Percentiles rank a stretch among this genome's conserved stretches.
These are phyloP conservation scores for Exophiala oligosperma DNA, from an alignment of 2,329 filamentous ascomycete species.

Conservation along the genomic window DNA sequence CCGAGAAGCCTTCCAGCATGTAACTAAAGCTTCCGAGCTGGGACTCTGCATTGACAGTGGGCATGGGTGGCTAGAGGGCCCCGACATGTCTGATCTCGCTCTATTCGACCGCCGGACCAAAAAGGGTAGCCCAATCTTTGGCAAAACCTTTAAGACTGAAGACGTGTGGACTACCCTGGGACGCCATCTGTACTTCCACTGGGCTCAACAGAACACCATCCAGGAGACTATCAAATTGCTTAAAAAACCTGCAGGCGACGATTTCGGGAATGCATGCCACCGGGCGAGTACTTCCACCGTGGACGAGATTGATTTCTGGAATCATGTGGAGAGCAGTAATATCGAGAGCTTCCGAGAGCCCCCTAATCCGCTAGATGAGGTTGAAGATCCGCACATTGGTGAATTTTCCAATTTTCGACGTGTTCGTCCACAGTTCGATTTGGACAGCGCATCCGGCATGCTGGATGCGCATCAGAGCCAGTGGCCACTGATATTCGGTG, in stretches of 20 bases:
- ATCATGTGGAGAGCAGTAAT: slow-evolving; percentile 16
- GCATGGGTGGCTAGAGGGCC: slow-evolving; percentile 65
- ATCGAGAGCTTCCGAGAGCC: slow-evolving; percentile 23
- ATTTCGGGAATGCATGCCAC: neutral
- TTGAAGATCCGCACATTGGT: slow-evolving; percentile 17
- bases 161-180: slow-evolving; percentile 32
- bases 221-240: slow-evolving; percentile 22
- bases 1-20: slow-evolving; percentile 55
- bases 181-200: slow-evolving; percentile 27
- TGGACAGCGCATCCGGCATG: neutral
- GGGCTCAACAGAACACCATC: slow-evolving; percentile 30
- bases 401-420: neutral
- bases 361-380: slow-evolving; percentile 16
- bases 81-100: slow-evolving; percentile 55
- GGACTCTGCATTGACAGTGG: slow-evolving; percentile 67
- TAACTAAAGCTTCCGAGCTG: slow-evolving; percentile 60
- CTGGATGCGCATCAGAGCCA: slow-evolving; percentile 11
- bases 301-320: slow-evolving; percentile 14
- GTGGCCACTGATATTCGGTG: slow-evolving; percentile 31
- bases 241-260: neutral
- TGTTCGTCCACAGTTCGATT: too few relatives aligned
- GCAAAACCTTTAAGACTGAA: slow-evolving; percentile 37
- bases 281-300: neutral
- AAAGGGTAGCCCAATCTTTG: slow-evolving; percentile 47
- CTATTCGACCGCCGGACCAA: slow-evolving; percentile 45